phyloP scores from a whole-genome alignment of 2,329 filamentous ascomycete genomes.

The Trichophyton rubrum region DNA sequence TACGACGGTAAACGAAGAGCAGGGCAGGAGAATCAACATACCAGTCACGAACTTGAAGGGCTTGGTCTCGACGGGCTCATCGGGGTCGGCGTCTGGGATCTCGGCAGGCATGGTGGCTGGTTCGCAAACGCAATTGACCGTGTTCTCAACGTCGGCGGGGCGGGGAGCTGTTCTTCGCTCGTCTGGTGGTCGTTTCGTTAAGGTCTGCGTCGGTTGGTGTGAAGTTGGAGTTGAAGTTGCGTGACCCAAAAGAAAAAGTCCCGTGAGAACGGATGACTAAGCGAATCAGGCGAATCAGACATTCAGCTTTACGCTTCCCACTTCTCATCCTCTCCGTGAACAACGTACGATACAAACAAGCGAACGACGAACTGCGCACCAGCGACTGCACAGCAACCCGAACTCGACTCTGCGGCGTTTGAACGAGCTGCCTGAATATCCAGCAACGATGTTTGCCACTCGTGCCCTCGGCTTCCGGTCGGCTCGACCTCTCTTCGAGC shows the following conservation, averaged over 20 bases:
- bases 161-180: background rate
- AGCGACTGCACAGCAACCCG: background rate
- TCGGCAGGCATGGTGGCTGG: constrained; percentile 66
- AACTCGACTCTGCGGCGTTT: background rate
- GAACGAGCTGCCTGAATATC: background rate
- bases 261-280: constrained; percentile 7
- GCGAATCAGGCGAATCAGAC: background rate
- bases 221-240: constrained; percentile 9
- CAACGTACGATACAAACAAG: background rate
- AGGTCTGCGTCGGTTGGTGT: constrained; percentile 4
- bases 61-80: constrained; percentile 81
- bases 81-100: constrained; percentile 46
- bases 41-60: constrained; percentile 99
- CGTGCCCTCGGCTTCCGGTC: constrained; percentile 51
- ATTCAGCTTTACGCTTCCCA: background rate
- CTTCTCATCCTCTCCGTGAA: background rate
- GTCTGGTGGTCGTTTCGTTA: background rate
- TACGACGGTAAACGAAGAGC: background rate
- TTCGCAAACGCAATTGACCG: constrained; percentile 24
- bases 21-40: constrained; percentile 40
- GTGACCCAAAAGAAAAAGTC: constrained; percentile 4
- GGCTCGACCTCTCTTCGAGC: constrained; percentile 37
- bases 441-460: constrained; percentile 50
- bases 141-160: background rate
- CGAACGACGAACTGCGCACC: background rate